Percentiles rank a stretch among this genome's conserved stretches.
These are phyloP conservation scores for Penicillium lagena DNA, from an alignment of 495 filamentous ascomycete species.

Conservation along the genomic window DNA sequence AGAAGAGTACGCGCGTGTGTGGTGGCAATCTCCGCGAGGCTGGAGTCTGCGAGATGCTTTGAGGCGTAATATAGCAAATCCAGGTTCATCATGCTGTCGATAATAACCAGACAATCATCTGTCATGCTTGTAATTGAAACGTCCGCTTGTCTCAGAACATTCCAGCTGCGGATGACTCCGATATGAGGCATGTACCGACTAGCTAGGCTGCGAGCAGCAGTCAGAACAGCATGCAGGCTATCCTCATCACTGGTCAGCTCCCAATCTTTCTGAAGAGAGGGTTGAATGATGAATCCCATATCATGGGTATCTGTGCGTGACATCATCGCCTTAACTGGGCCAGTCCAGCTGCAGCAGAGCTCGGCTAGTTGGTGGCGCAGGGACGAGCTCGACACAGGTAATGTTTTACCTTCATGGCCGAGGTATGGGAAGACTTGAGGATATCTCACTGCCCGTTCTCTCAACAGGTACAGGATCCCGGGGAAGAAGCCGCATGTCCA, in stretches of 20 bases:
- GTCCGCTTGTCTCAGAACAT: constrained; percentile 12
- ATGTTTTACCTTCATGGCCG: not conserved
- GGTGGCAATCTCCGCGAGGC: constrained; percentile 24
- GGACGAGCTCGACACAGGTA: not conserved
- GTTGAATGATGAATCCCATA: constrained; percentile 38
- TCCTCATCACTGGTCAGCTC: constrained; percentile 25
- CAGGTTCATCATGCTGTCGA: constrained; percentile 39
- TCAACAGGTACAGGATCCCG: constrained; percentile 21
- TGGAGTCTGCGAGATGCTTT: constrained; percentile 15
- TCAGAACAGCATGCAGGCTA: constrained; percentile 14
- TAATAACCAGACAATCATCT: constrained; percentile 34
- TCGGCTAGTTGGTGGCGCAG: not conserved
- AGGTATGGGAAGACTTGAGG: constrained; percentile 17
- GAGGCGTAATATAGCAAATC: constrained; percentile 38
- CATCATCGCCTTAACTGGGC: constrained; percentile 11
- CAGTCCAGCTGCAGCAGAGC: constrained; percentile 9
- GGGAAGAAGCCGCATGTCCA: constrained; percentile 43
- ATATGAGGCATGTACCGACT: constrained; percentile 24
- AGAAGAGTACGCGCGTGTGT: constrained; percentile 26
- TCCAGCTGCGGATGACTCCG: constrained; percentile 37
- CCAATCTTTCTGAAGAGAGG: constrained; percentile 15
- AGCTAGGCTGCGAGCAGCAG: constrained; percentile 27
- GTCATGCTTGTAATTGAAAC: constrained; percentile 14
- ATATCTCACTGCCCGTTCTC: constrained; percentile 15
- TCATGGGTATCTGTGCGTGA: constrained; percentile 37